Conservation (phyloP, 148 eudicot genomes). For the Diospyros kaki region DNA sequence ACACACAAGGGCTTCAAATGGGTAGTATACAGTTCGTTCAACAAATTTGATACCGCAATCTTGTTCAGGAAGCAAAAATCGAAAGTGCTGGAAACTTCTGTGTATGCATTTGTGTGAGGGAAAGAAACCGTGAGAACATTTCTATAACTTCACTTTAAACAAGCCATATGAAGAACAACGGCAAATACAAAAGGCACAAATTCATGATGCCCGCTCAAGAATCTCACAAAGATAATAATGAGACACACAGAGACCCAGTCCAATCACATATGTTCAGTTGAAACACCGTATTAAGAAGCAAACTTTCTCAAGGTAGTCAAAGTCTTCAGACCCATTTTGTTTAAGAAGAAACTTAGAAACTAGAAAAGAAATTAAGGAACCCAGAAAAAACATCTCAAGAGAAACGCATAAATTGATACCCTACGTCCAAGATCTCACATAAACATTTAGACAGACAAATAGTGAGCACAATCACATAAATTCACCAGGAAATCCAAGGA, state of each 20-base stretch:
- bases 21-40: neutral
- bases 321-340: neutral
- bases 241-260: neutral
- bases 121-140: neutral
- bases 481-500: too few species aligned
- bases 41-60: neutral
- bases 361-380: too few species aligned
- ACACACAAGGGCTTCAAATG: neutral
- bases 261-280: neutral
- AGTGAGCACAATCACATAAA: too few species aligned
- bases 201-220: neutral
- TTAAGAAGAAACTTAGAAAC: neutral
- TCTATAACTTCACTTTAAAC: neutral
- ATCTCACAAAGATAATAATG: neutral
- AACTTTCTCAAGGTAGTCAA: neutral
- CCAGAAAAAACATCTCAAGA: too few species aligned
- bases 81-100: neutral
- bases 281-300: too few species aligned
- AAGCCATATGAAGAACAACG: slow-evolving; percentile 13
- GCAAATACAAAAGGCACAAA: neutral
- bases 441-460: too few species aligned
- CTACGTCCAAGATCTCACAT: too few species aligned
- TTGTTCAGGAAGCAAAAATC: slow-evolving; percentile 6
- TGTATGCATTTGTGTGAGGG: too few species aligned
- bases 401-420: too few species aligned